Evolutionary conservation across 805 yeast species (phyloP).

Genomic region (Wickerhamiella parazyma): DNA sequence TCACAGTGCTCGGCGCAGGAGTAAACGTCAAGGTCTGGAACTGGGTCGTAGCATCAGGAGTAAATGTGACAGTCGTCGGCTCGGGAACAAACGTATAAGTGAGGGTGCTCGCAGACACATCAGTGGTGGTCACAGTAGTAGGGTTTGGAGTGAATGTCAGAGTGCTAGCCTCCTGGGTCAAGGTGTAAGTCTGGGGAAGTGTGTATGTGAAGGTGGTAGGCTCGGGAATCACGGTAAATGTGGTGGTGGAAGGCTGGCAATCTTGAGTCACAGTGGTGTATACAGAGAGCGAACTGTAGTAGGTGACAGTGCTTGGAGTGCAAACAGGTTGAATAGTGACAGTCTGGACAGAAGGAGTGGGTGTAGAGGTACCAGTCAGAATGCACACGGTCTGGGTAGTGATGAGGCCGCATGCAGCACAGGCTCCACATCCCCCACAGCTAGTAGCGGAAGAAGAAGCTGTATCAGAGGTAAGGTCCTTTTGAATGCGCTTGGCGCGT

Average conservation of each 20-base stretch:
- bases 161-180: background rate
- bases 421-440: constrained; percentile 1
- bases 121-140: background rate
- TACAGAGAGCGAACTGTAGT: background rate
- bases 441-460: too few relatives aligned
- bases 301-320: constrained; percentile 3
- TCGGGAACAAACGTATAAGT: background rate
- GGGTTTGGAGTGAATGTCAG: background rate
- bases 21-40: background rate
- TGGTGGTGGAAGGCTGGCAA: constrained; percentile 3
- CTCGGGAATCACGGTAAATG: constrained; percentile 1
- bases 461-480: too few relatives aligned
- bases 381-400: constrained; percentile 4
- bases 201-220: constrained; percentile 5
- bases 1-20: background rate
- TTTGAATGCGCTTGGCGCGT: background rate
- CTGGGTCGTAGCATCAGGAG: background rate
- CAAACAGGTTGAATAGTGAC: constrained; percentile 6
- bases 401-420: background rate
- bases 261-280: constrained; percentile 5
- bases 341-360: constrained; percentile 1
- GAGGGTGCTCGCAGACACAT: background rate
- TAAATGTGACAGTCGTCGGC: background rate
- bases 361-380: constrained; percentile 1
- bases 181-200: background rate